Percentiles rank a stretch among this genome's conserved stretches.
Evolutionary conservation across 2,329 filamentous ascomycete genomes (phyloP).

Genomic region (Didymosphaeria variabile): DNA sequence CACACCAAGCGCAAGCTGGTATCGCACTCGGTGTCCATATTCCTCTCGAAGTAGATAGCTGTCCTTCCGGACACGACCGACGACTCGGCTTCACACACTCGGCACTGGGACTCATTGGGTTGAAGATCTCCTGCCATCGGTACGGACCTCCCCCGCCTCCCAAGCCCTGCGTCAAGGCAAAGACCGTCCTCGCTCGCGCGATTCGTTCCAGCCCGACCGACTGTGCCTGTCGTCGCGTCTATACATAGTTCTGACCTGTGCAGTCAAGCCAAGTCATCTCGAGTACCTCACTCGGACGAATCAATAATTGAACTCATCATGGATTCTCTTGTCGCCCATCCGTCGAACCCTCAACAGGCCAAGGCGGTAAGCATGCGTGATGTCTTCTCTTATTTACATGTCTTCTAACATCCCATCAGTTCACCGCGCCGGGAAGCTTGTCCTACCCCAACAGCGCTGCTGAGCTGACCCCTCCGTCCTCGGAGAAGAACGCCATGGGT

Average conservation of each 20-base stretch:
- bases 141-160: constrained; percentile 51
- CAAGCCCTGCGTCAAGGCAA: constrained; percentile 30
- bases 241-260: constrained; percentile 44
- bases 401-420: constrained; percentile 41
- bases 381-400: constrained; percentile 22
- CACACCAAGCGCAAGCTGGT: constrained; percentile 54
- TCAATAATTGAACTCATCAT: constrained; percentile 62
- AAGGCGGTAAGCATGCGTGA: constrained; percentile 67
- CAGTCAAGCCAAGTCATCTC: constrained; percentile 43
- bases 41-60: constrained; percentile 34
- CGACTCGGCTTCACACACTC: constrained; percentile 40
- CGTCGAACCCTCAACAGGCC: constrained; percentile 88
- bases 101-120: constrained; percentile 90
- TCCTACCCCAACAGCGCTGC: constrained; percentile 82
- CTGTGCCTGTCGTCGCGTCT: constrained; percentile 35
- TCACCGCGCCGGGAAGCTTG: constrained; percentile 90
- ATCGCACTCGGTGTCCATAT: constrained; percentile 49
- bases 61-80: constrained; percentile 37
- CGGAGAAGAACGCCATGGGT: constrained; percentile 71
- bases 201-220: constrained; percentile 41
- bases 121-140: constrained; percentile 89
- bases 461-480: constrained; percentile 82
- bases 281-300: constrained; percentile 36
- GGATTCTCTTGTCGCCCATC: constrained; percentile 92
- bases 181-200: constrained; percentile 43